Evolutionary conservation across 1,139 yeast species (phyloP).

Genomic region (Nadsonia commutata): DNA sequence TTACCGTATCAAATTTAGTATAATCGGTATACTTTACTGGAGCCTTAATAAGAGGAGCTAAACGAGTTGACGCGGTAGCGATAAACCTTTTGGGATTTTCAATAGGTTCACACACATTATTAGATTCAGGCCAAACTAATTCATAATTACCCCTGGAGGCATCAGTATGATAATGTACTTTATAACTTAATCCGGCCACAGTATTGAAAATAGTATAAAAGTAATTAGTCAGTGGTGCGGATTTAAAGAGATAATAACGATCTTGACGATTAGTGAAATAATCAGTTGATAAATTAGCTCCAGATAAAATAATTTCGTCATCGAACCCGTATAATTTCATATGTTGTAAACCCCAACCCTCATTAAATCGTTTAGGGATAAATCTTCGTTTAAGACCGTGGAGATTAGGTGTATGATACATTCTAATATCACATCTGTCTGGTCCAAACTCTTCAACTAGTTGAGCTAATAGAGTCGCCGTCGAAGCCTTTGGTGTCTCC

Average conservation of each 20-base stretch:
- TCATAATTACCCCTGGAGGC: neutral
- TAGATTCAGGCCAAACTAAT: neutral
- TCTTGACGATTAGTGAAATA: slow-evolving; percentile 96
- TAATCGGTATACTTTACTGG: slow-evolving; percentile 25
- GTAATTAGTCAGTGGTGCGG: slow-evolving; percentile 47
- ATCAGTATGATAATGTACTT: slow-evolving; percentile 22
- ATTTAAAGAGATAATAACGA: slow-evolving; percentile 63
- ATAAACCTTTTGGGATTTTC: slow-evolving; percentile 40
- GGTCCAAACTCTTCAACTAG: slow-evolving; percentile 52
- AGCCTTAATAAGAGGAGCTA: slow-evolving; percentile 13
- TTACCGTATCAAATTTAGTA: slow-evolving; percentile 42
- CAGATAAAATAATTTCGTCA: slow-evolving; percentile 73
- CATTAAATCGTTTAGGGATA: slow-evolving; percentile 77
- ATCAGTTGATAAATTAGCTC: slow-evolving; percentile 83
- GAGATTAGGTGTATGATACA: slow-evolving; percentile 84
- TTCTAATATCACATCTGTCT: slow-evolving; percentile 59
- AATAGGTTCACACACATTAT: slow-evolving; percentile 40
- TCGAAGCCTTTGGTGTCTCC: slow-evolving; percentile 66
- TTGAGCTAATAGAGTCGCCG: slow-evolving; percentile 61
- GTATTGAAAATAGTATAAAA: slow-evolving; percentile 56
- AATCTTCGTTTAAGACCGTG: slow-evolving; percentile 48
- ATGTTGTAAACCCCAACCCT: slow-evolving; percentile 87
- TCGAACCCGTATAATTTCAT: slow-evolving; percentile 96
- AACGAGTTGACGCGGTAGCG: slow-evolving; percentile 18
- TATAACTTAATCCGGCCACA: slow-evolving; percentile 55